Conservation (phyloP, 2,329 filamentous ascomycete species). For the Fusarium abutilonis region DNA sequence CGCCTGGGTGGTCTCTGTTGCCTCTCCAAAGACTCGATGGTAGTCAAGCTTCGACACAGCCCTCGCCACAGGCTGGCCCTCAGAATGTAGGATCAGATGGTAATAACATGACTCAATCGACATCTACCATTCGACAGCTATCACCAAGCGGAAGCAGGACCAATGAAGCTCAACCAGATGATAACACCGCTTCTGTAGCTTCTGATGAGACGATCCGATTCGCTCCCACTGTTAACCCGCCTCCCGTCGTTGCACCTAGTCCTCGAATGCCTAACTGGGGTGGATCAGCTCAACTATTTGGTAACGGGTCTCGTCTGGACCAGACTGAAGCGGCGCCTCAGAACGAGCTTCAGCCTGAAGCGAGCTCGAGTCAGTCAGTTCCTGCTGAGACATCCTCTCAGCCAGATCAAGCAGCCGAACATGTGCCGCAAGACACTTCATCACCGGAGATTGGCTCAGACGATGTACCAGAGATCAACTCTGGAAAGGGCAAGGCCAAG, state of each 20-base stretch:
- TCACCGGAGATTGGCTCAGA: conserved; percentile 30
- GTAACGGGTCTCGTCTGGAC: conserved; percentile 45
- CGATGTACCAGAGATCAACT: conserved; percentile 21
- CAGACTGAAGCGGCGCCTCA: conserved; percentile 32
- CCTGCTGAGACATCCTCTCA: conserved; percentile 16
- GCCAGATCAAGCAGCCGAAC: conserved; percentile 11
- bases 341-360: conserved; percentile 21
- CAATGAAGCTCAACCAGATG: conserved; percentile 25
- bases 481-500: conserved; percentile 56
- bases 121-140: conserved; percentile 26
- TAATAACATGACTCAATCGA: conserved; percentile 16
- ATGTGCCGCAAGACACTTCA: conserved; percentile 20
- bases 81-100: conserved; percentile 29
- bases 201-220: conserved; percentile 28
- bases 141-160: conserved; percentile 26
- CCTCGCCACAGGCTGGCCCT: conserved; percentile 38
- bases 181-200: conserved; percentile 4
- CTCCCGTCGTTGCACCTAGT: conserved; percentile 58
- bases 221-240: conserved; percentile 36
- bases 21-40: conserved; percentile 67
- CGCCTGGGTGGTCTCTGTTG: conserved; percentile 71
- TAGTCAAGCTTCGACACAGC: conserved; percentile 37
- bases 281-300: conserved; percentile 60
- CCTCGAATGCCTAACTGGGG: conserved; percentile 63
- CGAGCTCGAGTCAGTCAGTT: conserved; percentile 16